Percentiles rank a stretch among this genome's conserved stretches.
Conservation (phyloP, 768 basidiomycete species). For the Tricholoma furcatifolium region DNA sequence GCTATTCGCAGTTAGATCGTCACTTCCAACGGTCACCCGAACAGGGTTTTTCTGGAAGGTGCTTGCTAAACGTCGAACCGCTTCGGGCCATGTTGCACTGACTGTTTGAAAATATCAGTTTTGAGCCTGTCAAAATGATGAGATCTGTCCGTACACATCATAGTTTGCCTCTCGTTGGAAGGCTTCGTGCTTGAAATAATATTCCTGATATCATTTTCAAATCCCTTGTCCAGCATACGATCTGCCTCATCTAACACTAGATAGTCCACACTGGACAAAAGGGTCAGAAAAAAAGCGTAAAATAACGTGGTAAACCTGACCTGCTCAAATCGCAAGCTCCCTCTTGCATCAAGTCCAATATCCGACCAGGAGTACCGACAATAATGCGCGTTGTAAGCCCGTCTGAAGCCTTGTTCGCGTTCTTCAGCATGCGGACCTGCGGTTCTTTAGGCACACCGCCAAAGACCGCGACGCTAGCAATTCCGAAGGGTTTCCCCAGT, state of each 20-base stretch:
- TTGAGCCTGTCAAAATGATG: slow-evolving; percentile 3
- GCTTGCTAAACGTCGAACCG: slow-evolving; percentile 83
- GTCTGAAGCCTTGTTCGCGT: slow-evolving; percentile 47
- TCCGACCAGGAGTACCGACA: slow-evolving; percentile 93
- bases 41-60: slow-evolving; percentile 86
- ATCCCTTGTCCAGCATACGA: slow-evolving; percentile 97
- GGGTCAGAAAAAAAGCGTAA: slow-evolving; percentile 1
- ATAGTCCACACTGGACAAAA: slow-evolving; percentile 67
- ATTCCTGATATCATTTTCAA: slow-evolving; percentile 93
- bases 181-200: slow-evolving; percentile 80
- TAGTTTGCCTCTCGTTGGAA: slow-evolving; percentile 75
- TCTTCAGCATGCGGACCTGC: slow-evolving; percentile 70
- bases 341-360: slow-evolving; percentile 89
- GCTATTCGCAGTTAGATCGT: slow-evolving; percentile 92
- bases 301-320: slow-evolving; percentile 37
- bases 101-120: slow-evolving; percentile 44
- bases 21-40: slow-evolving; percentile 91
- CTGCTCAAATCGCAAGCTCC: slow-evolving; percentile 79
- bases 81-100: slow-evolving; percentile 98
- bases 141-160: slow-evolving; percentile 77
- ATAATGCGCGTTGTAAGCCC: slow-evolving; percentile 66
- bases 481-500: slow-evolving; percentile 72
- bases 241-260: slow-evolving; percentile 97
- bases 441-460: slow-evolving; percentile 92
- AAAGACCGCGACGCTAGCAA: slow-evolving; percentile 85